These are phyloP conservation scores for Torrubiellomyces zombiae DNA, from an alignment of 2,329 filamentous ascomycete species.

Conservation along the genomic window DNA sequence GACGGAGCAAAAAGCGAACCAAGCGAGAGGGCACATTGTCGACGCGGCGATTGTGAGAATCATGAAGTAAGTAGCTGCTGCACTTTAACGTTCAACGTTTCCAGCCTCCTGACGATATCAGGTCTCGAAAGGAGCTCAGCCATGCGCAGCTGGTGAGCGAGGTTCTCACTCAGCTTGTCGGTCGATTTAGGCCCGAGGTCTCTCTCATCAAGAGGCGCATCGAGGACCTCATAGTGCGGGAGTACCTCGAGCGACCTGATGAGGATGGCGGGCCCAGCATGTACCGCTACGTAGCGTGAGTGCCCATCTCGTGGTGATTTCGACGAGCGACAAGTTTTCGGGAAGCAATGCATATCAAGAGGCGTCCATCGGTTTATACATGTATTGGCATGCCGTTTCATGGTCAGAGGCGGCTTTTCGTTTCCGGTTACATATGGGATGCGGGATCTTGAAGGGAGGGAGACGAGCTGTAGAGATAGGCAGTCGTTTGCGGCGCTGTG, in stretches of 20 bases:
- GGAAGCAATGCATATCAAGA: too few relatives aligned
- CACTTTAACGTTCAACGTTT: background rate
- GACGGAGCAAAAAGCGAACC: slow-evolving; percentile 61
- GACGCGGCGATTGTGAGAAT: slow-evolving; percentile 67
- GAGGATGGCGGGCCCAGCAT: slow-evolving; percentile 48
- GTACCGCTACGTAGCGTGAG: slow-evolving; percentile 58
- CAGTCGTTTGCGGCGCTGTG: too few relatives aligned
- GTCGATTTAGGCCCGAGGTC: slow-evolving; percentile 61
- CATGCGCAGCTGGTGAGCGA: slow-evolving; percentile 57
- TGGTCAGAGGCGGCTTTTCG: too few relatives aligned
- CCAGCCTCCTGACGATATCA: too few relatives aligned
- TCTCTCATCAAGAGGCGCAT: slow-evolving; percentile 68
- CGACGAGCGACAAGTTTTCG: too few relatives aligned
- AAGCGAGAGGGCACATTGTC: slow-evolving; percentile 52
- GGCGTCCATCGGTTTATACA: too few relatives aligned
- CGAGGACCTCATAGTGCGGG: slow-evolving; percentile 58
- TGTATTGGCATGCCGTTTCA: too few relatives aligned
- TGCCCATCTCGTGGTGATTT: too few relatives aligned
- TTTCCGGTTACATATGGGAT: too few relatives aligned
- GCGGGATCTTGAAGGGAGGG: too few relatives aligned
- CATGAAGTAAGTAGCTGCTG: slow-evolving; percentile 56
- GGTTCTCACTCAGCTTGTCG: slow-evolving; percentile 50
- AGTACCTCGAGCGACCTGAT: slow-evolving; percentile 57
- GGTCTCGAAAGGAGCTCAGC: slow-evolving; percentile 54
- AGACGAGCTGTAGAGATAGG: too few relatives aligned